Evolutionary conservation across 2,329 filamentous ascomycete genomes (phyloP).

Genomic region (Colletotrichum spinosum): DNA sequence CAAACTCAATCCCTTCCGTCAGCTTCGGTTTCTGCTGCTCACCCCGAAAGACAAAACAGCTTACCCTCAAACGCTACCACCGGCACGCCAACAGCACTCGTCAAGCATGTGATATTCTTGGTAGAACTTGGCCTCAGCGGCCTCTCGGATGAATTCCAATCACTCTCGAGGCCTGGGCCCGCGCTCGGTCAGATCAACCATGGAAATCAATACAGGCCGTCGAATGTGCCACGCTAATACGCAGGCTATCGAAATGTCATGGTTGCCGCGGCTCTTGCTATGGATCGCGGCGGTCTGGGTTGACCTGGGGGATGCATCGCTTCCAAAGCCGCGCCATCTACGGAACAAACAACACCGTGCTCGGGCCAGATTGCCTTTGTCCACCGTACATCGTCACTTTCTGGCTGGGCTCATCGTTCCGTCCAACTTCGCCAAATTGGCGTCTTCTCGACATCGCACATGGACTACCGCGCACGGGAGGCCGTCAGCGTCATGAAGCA

Average conservation of each 20-base stretch:
- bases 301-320: background rate
- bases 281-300: no score
- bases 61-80: background rate
- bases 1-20: constrained; percentile 25
- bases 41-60: background rate
- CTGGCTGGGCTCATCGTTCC: no score
- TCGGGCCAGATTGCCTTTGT: constrained; percentile 4
- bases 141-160: no score
- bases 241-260: no score
- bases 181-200: constrained; percentile 1
- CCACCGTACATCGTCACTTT: background rate
- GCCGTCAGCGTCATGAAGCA: constrained; percentile 14
- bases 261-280: no score
- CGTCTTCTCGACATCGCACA: background rate
- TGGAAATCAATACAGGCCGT: constrained; percentile 13
- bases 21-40: background rate
- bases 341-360: background rate
- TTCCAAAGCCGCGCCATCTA: constrained; percentile 1
- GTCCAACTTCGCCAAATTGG: no score
- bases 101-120: constrained; percentile 23
- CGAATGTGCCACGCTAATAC: no score
- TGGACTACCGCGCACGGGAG: background rate
- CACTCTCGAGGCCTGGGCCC: background rate
- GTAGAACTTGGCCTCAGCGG: no score
- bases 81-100: background rate